phyloP scores from a whole-genome alignment of 805 yeast species.

The Saccharomycopsis babjevae region DNA sequence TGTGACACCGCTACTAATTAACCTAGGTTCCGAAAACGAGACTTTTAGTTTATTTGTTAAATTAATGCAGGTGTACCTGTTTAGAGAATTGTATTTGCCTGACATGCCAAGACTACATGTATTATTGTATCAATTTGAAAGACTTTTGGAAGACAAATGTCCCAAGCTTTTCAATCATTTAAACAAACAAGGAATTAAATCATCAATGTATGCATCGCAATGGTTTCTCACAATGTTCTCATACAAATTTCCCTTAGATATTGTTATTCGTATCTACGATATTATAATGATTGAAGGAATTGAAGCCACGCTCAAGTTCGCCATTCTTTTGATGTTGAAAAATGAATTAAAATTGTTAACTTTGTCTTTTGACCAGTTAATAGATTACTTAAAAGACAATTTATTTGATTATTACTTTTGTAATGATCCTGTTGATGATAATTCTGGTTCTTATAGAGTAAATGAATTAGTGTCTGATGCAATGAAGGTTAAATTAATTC shows the following conservation, averaged over 20 bases:
- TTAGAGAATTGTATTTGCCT: constrained; percentile 68
- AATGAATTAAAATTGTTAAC: constrained; percentile 50
- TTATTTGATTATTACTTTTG: constrained; percentile 62
- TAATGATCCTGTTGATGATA: constrained; percentile 20
- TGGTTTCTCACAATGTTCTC: constrained; percentile 96
- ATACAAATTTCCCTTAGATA: constrained; percentile 83
- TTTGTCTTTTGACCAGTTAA: constrained; percentile 64
- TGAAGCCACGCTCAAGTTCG: constrained; percentile 77
- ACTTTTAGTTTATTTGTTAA: constrained; percentile 73
- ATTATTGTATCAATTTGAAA: constrained; percentile 80
- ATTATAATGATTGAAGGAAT: constrained; percentile 84
- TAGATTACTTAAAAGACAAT: constrained; percentile 69
- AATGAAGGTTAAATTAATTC: constrained; percentile 59
- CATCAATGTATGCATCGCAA: constrained; percentile 95
- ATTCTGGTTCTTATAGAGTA: constrained; percentile 39
- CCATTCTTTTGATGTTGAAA: constrained; percentile 65
- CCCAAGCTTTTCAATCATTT: constrained; percentile 72
- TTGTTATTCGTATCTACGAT: constrained; percentile 82
- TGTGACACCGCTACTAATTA: constrained; percentile 72
- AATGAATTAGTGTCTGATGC: constrained; percentile 74
- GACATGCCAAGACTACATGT: constrained; percentile 92
- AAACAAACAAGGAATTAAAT: constrained; percentile 73
- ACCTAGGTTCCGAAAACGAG: constrained; percentile 64
- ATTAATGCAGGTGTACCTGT: constrained; percentile 76
- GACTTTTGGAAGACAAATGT: constrained; percentile 64